Evolutionary conservation across 2,329 filamentous ascomycete genomes (phyloP), one percentile per base, ranked within the genome.

Genomic region (Pseudocercospora fuligena): DNA sequence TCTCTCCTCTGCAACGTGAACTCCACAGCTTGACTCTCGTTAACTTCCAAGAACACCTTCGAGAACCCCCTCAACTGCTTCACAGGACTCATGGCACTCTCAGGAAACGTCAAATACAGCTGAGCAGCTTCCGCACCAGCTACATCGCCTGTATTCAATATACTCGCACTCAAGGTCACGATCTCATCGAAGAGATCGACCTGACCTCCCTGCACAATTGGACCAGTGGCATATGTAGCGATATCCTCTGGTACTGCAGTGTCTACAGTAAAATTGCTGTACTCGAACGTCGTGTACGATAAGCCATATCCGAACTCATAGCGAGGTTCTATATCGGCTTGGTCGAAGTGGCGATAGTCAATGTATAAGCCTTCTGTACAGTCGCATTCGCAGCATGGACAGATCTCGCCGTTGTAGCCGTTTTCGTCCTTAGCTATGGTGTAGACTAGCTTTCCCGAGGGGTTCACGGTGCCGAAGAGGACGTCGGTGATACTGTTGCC

Each of bases 331-430:
- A 87, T 84, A 71, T 87, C 82, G 64, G 84, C 78, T 73, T 84
- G 83, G 80, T 96, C 92, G 60, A 95, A 92, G 70, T 88, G 83
- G 43, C 90, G 87, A 81, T 93, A 92, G 79, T 95, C 92, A 75
- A 96, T 93, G 78, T 93, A 92, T 60, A 90, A 84, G 16, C 92
- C 92, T 79, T 95, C 92, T 5, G 83, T 82, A 75, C 93, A 96
- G 46, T 57, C 54, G 54, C 54, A 57, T 29, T 29, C 54, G n/a
- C 29, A 23, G n/a, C 23, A 29, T 5, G 25, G 12, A 29, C 54
- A 57, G 16, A 33, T 23, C 23, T 57, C 29, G 27, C 51, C 53
- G 43, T 65, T 69, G 61, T 76, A 73, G 64, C 75, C 74, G 21
- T 53, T 57, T 33, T 67, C 72, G 27, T 69, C 69, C 64, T 70